Base-by-base conservation (phyloP, 306 rosid species). In the Malus fusca region DNA sequence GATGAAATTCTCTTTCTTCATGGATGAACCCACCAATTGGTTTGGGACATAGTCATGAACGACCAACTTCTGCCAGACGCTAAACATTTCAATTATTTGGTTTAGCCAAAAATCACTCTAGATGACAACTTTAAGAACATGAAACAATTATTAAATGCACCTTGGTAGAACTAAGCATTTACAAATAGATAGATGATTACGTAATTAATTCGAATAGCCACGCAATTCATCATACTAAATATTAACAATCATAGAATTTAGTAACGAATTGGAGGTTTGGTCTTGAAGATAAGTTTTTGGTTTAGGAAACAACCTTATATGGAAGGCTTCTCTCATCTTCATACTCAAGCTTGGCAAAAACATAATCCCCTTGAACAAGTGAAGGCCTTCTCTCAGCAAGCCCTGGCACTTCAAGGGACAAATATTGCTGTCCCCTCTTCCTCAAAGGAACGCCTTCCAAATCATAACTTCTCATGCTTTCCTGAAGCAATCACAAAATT, bases 381-480 rank as follows among this genome's bases (percentile, higher is more conserved):
- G 97, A 95, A 14, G 97, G 99, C 73, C 99, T 88, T 85, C 88
- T 83, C 87, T 95, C 97, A 23, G 99, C 99, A 58, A 92, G 97
- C 79, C 99, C 97, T 7, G 92, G 97, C 68, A 95, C 99, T 84
- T 56, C 96, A 79, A 95, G 80, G 60, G 92, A 77, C 85, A 95
- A 85, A 82, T 78, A 85, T 1, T 72, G 81, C 61, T 46, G 68
- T 28, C 73, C 76, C 77, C 78, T 88, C 84, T 59, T 85, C 80
- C 74, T 90, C 91, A 95, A 83, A 63, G 85, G 42, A 71, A 90
- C 75, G 43, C 46, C 6, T 63, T 91, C 93, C 96, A 94, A 87
- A 80, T 88, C 91, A 79, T 86, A 82, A 46, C 81, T 83, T 61
- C 90, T 89, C 99, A 90, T 92, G 86, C 90, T 94, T 59, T 90